phyloP scores from a whole-genome alignment of 257 asterid species.

The Fraxinus anomala region DNA sequence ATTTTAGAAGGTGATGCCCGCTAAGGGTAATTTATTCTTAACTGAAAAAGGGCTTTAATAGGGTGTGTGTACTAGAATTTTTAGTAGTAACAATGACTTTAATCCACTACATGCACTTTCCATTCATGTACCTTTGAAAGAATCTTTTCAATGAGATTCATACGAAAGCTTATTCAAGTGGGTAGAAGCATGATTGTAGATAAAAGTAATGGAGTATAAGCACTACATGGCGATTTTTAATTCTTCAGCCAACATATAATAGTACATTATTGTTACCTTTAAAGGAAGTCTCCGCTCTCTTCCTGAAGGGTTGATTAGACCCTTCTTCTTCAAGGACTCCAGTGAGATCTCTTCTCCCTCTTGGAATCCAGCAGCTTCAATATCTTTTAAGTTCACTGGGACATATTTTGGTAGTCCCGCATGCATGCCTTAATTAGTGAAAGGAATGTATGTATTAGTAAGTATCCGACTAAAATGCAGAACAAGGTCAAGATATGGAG shows the following conservation, averaged over 20 bases:
- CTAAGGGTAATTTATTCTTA: not conserved
- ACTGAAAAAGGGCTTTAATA: not conserved
- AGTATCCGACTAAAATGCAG: not conserved
- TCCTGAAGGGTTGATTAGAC: constrained; percentile 92
- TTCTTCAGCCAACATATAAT: not conserved
- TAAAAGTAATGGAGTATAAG: not conserved
- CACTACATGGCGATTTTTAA: not conserved
- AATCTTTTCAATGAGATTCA: not conserved
- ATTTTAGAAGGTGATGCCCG: not conserved
- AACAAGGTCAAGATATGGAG: not conserved
- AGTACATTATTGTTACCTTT: constrained; percentile 53
- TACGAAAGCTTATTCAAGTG: not conserved
- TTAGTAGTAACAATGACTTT: not conserved
- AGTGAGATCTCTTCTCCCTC: constrained; percentile 95
- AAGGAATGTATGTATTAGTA: constrained; percentile 20
- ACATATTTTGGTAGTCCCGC: constrained; percentile 92
- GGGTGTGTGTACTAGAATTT: not conserved
- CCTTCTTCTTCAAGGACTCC: constrained; percentile 82
- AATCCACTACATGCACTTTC: not conserved
- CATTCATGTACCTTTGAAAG: not conserved
- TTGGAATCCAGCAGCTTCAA: constrained; percentile 73
- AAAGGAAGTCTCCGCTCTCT: constrained; percentile 91
- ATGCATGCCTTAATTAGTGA: constrained; percentile 64
- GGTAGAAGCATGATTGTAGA: not conserved
- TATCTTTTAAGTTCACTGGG: constrained; percentile 83